Base-by-base conservation (phyloP, 2,329 filamentous ascomycete species). In the Pseudocercospora macadamiae region DNA sequence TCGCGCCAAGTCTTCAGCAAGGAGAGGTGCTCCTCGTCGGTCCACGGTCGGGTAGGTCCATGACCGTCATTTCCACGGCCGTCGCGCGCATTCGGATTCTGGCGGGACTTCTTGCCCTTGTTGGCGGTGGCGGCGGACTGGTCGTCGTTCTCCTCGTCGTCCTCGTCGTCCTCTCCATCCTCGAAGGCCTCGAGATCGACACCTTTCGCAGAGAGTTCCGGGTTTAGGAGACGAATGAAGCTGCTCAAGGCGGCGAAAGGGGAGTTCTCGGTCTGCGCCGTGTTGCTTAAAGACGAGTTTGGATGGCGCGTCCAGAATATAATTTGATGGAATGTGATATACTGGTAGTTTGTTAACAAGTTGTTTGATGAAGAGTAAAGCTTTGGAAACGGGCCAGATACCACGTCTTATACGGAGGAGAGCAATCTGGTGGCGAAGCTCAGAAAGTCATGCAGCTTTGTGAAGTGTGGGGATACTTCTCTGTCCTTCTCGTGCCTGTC, bases 1-100 rank as follows among this genome's bases (percentile, higher is more conserved):
- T 12, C 34, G 23, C 34, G 51, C 51, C 51, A 53, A 14, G 12
- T 42, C 34, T 44, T 53, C 19, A 53, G 51, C 51, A 53, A 14
- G 16, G 32, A 53, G 6, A 53, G 14, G 34, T 53, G 6, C 51
- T 53, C 51, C 10, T 28, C 51, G 10, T n/a, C 9, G 12, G 25
- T 39, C 51, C 36, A 53, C 25, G 14, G 34, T 4, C 55, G 55
- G 1, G 28, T 8, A 4, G 9, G 16, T 3, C 36, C 32, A n/a
- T 57, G 47, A 5, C 45, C 39, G 34, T 44, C 18, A 25, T 57
- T 49, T 23, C 47, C 47, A 2, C 47, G 34, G 47, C 19, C 32
- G 34, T 34, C 34, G 25, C 28, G 3, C 2, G 28, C n/a, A n/a
- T 3, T 21, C 18, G 48, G 26, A 23, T 37, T 25, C 26, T 18